Conservation (phyloP, 2,329 filamentous ascomycete genomes). For the Calonectria pteridis region DNA sequence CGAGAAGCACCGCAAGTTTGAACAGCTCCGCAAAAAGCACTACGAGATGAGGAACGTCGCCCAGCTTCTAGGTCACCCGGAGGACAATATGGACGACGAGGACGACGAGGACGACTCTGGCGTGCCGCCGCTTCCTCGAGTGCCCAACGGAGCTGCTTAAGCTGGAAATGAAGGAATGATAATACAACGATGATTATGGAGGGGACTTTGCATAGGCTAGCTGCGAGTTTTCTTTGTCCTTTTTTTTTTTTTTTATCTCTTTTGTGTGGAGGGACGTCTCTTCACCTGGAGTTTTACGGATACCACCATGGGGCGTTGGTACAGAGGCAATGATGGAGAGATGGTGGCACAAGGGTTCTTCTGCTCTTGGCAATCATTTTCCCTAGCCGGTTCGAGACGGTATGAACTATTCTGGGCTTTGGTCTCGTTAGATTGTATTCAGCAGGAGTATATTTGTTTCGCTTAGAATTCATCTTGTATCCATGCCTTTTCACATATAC, state of each 20-base stretch:
- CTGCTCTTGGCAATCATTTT: conserved; percentile 21
- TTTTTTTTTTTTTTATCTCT: neutral
- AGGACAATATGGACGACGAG: conserved; percentile 72
- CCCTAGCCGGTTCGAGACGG: neutral
- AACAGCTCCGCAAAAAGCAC: conserved; percentile 92
- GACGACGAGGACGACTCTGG: conserved; percentile 57
- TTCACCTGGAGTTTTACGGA: conserved; percentile 45
- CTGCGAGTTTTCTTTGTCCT: conserved; percentile 9
- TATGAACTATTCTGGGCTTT: conserved; percentile 6
- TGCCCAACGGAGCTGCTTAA: conserved; percentile 57
- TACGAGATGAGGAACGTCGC: conserved; percentile 99
- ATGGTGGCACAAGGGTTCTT: conserved; percentile 27
- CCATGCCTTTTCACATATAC: conserved; percentile 7
- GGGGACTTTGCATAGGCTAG: conserved; percentile 16
- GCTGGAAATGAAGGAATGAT: conserved; percentile 6
- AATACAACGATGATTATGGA: conserved; percentile 26
- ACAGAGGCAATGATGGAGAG: conserved; percentile 29
- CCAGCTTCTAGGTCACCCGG: conserved; percentile 82
- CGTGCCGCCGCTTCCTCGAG: conserved; percentile 55
- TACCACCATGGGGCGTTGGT: conserved; percentile 45
- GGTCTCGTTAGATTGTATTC: conserved; percentile 14
- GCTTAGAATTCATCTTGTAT: conserved; percentile 29
- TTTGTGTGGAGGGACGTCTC: conserved; percentile 17
- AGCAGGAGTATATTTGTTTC: conserved; percentile 23
- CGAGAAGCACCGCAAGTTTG: conserved; percentile 93